Conservation (phyloP, 345 rosid genomes). For the Turritis glabra region DNA sequence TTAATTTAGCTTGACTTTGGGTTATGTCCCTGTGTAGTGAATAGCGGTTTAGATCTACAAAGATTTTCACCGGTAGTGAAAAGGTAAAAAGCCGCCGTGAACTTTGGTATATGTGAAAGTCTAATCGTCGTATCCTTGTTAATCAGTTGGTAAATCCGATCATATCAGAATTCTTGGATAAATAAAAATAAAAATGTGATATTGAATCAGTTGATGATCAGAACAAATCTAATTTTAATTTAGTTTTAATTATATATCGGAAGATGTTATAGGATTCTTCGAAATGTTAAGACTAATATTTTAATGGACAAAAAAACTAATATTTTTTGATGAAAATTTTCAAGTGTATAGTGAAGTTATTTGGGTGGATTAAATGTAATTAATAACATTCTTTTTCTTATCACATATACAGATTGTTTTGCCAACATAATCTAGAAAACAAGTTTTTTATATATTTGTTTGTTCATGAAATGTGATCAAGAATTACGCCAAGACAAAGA, state of each 20-base stretch:
- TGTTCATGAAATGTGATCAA: constrained; percentile 4
- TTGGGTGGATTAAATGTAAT: neutral
- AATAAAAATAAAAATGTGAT: neutral
- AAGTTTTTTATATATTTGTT: too few relatives aligned
- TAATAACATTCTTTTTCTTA: too few relatives aligned
- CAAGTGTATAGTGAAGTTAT: too few relatives aligned
- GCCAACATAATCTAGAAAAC: neutral
- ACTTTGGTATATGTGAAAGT: neutral
- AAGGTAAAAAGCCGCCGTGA: constrained; percentile 2
- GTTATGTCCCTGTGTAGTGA: constrained; percentile 8
- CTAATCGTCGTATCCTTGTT: neutral
- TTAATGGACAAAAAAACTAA: too few relatives aligned
- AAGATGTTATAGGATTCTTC: neutral
- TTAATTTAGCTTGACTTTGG: constrained; percentile 21
- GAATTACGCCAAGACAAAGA: neutral
- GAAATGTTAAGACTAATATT: too few relatives aligned
- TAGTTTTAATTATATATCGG: too few relatives aligned
- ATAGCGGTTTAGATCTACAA: constrained; percentile 29
- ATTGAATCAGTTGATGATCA: too few relatives aligned
- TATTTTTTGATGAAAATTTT: too few relatives aligned
- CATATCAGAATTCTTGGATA: too few relatives aligned
- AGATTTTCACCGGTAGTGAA: constrained; percentile 23
- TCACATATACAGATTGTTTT: too few relatives aligned
- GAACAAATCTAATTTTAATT: too few relatives aligned
- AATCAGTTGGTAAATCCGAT: neutral